Base-by-base conservation (phyloP, 1,284 basidiomycete genomes). In the Schizophyllum amplum region DNA sequence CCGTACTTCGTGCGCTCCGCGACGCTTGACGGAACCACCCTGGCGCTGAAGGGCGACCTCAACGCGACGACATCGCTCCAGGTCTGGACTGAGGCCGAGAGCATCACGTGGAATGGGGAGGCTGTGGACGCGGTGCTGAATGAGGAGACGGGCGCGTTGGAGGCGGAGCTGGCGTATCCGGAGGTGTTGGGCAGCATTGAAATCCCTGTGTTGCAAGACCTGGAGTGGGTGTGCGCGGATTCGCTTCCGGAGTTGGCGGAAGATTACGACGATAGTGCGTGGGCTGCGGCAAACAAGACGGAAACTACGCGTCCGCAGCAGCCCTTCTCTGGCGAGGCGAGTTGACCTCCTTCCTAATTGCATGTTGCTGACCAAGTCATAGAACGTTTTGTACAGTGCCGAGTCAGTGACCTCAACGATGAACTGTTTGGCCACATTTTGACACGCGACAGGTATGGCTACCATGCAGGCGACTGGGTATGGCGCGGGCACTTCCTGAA, bases 1-100 rank as follows among this genome's bases (percentile, higher is more conserved):
- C 76, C 77, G 0, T 77, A 78, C 60, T 69, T 80, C 27, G 73
- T 80, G 17, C 76, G 77, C 24, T 68, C 67, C 51, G 77, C 75
- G 0, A 65, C 70, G 5, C 65, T 71, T n/a, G 58, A 63, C 4
- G 69, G 69, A 5, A 58, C 61, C 9, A 67, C 65, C 1, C 64
- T 78, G 9, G 66, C 63, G 9, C 65, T 80, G 21, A 66, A 63
- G 3, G 77, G 77, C 3, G 78, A 79, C 57, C 56, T 77, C 49
- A 75, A 78, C 59, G 65, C 64, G n/a, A 75, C 71, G 4, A 73
- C 71, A 0, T 68, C 68, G 5, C 65, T 78, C 21, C 71, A 72
- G 26, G 62, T 78, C 26, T 71, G 77, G 53, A 75, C 72, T 0
- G 68, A 55, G 6, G 68, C 76, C 54, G 69, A 58, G 7, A 57